phyloP scores from a whole-genome alignment of 1,284 basidiomycete genomes.

The Bjerkandera adusta region DNA sequence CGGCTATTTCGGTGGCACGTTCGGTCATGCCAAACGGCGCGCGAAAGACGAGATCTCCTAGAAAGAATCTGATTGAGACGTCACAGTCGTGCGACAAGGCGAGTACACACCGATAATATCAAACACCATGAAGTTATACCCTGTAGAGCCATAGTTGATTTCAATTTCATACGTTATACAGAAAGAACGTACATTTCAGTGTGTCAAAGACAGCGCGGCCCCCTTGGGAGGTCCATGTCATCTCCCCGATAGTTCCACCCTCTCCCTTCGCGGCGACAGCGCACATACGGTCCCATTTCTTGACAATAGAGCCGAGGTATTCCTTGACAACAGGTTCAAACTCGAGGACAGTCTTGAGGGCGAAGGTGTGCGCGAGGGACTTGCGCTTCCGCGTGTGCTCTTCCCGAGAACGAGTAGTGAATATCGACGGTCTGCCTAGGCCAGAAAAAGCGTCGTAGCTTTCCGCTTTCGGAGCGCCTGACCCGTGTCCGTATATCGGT shows the following conservation, averaged over 20 bases:
- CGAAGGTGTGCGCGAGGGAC: constrained; percentile 81
- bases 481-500: constrained; percentile 72
- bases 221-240: constrained; percentile 53
- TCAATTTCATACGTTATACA: too few species aligned
- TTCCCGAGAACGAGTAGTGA: constrained; percentile 75
- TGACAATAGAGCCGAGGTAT: constrained; percentile 56
- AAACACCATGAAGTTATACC: constrained; percentile 76
- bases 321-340: constrained; percentile 71
- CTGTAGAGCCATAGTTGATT: too few species aligned
- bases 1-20: constrained; percentile 68
- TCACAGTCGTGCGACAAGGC: too few species aligned
- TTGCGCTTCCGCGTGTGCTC: constrained; percentile 87
- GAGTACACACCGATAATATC: constrained; percentile 62
- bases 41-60: constrained; percentile 75
- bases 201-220: constrained; percentile 68
- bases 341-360: constrained; percentile 73
- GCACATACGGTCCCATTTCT: constrained; percentile 71
- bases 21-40: constrained; percentile 85
- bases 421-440: constrained; percentile 48
- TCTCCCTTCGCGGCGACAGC: constrained; percentile 35
- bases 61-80: not conserved
- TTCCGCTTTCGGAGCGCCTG: constrained; percentile 65
- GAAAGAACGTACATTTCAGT: too few species aligned
- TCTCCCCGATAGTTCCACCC: constrained; percentile 52
- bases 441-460: constrained; percentile 69